Percentiles rank a stretch among this genome's conserved stretches.
phyloP scores from a whole-genome alignment of 1,284 basidiomycete genomes.

The Lignosus rhinocerotis region DNA sequence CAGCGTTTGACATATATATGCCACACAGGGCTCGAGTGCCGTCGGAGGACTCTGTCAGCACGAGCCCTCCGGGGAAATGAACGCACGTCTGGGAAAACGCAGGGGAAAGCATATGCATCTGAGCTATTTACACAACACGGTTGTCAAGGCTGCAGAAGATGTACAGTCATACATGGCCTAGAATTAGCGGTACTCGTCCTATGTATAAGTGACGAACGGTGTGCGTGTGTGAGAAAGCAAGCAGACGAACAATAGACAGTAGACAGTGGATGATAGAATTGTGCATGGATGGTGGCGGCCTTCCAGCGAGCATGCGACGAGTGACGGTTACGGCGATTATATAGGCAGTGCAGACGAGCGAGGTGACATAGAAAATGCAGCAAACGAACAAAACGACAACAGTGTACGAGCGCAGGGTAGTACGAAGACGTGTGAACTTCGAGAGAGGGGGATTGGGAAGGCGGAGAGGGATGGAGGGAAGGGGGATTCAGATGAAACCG shows the following conservation, averaged over 20 bases:
- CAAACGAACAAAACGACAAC: conserved; percentile 31
- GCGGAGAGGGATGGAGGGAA: not conserved
- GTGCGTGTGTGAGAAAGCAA: not conserved
- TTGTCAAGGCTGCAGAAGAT: not conserved
- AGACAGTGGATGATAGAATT: conserved; percentile 3
- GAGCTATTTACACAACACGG: conserved; percentile 6
- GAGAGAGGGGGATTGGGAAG: conserved; percentile 5
- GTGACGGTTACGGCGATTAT: conserved; percentile 22
- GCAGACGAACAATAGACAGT: not conserved
- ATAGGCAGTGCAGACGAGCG: conserved; percentile 23
- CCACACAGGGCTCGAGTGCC: not conserved
- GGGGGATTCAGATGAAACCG: conserved; percentile 4
- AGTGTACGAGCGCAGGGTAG: conserved; percentile 23
- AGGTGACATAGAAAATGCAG: conserved; percentile 29
- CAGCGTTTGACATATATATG: not conserved
- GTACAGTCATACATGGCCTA: conserved; percentile 10
- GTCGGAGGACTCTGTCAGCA: not conserved
- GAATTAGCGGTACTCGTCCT: conserved; percentile 3
- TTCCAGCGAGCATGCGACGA: conserved; percentile 21
- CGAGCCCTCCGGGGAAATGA: not conserved
- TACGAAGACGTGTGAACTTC: conserved; percentile 18
- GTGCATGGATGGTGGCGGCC: conserved; percentile 4
- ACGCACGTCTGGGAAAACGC: not conserved
- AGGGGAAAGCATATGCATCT: not conserved
- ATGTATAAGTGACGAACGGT: not conserved